A percentile compares a stretch with the other conserved stretches of the same genome.
These are phyloP conservation scores for Pinus albicaulis DNA, from an alignment of 75 land plant species.

Conservation along the genomic window DNA sequence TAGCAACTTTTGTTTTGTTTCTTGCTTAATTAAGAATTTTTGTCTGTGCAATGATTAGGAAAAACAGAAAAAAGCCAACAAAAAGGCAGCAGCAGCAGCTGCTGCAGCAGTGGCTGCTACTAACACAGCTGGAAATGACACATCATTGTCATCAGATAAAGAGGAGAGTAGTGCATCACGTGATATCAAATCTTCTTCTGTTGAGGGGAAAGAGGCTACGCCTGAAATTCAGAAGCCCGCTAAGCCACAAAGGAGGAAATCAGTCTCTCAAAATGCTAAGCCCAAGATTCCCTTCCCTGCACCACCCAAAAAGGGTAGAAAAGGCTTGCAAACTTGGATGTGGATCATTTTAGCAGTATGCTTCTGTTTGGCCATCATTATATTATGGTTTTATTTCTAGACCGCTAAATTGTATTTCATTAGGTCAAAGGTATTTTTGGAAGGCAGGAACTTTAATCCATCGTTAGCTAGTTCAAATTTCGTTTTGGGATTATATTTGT, in stretches of 20 bases:
- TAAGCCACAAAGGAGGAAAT: slow-evolving; percentile 10
- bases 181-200: slow-evolving; percentile 8
- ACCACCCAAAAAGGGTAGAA: slow-evolving; percentile 48
- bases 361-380: not conserved
- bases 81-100: slow-evolving; percentile 49
- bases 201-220: slow-evolving; percentile 10
- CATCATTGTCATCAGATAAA: slow-evolving; percentile 5
- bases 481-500: slow-evolving; percentile 3
- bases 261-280: slow-evolving; percentile 26
- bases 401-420: not conserved
- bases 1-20: not conserved
- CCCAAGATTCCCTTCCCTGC: slow-evolving; percentile 33
- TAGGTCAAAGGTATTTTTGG: not conserved
- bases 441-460: slow-evolving; percentile 1
- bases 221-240: slow-evolving; percentile 22
- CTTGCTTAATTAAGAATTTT: not conserved
- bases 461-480: not conserved
- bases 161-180: slow-evolving; percentile 13
- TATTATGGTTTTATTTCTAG: slow-evolving; percentile 8
- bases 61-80: slow-evolving; percentile 66
- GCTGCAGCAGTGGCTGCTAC: not conserved
- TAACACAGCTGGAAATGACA: slow-evolving; percentile 7
- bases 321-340: slow-evolving; percentile 47
- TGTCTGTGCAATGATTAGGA: slow-evolving; percentile 28
- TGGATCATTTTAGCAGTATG: slow-evolving; percentile 15